Base-by-base conservation (phyloP, 176 grass and related monocot genomes). In the Calamus simplicifolius region DNA sequence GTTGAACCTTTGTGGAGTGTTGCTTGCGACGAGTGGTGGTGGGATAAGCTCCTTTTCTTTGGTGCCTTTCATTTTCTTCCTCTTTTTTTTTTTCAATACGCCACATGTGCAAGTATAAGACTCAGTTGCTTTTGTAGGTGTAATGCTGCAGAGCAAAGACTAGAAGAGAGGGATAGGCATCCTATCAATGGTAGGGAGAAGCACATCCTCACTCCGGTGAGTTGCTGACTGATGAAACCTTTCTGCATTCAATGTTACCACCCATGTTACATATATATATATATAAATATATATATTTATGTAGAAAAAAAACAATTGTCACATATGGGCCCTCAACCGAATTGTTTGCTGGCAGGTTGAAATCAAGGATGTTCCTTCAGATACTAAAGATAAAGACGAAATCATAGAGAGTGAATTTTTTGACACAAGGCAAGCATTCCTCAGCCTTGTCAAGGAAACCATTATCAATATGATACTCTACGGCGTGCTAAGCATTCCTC, bases 391-490 rank as follows among this genome's bases (percentile, higher is more conserved):
- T 48, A 30, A 63, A 21, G 60, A 63, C 25, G 60, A 63, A 18
- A 63, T 63, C 17, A n/a, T 63, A 25, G 60, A 63, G 17, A 63
- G 60, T 63, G 60, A 63, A 18, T 63, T 63, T 63, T 63, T 63
- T 25, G 60, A 63, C 30, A 63, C 60, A 18, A 63, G 60, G 21
- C 60, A 63, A 21, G 60, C 60, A 49, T 63, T 63, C 48, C 48
- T 63, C 18, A 63, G 60, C 60, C 60, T 63, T 63, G 60, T 63
- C 60, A 63, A 63, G 60, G 60, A 48, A 63, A 59, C 57, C 57
- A 59, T 59, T 59, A 59, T 30, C 57, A 59, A 17, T 59, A 59
- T 59, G 57, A 59, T 16, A 59, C 57, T 16, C 57, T 59, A 26
- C 57, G 57, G 25, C 57, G 57, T 59, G 57, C 57, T 28, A 63